Evolutionary conservation across 352 stramenopile species (phyloP), one percentile per base, ranked within the genome.

Genomic region (Pythium guiyangense): DNA sequence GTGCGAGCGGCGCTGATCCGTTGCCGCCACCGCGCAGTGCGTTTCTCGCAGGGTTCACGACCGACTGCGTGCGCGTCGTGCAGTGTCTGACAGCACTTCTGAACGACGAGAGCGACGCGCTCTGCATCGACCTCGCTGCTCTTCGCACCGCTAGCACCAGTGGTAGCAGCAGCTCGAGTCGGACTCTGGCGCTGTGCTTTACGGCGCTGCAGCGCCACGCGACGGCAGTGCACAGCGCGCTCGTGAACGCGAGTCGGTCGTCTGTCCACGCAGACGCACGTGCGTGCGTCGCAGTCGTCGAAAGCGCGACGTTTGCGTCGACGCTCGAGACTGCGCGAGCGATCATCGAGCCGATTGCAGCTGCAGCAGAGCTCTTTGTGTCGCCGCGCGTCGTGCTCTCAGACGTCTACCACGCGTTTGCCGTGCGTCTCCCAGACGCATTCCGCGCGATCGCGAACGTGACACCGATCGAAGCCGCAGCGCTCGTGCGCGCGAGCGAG

Each of bases 401-500:
- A 25, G 66, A 74, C 8, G 63, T 70, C 25, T 74, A 69, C 25
- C 59, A 62, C 31, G 60, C 52, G 54, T 74, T 74, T 43, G 59
- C 60, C 34, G 67, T 66, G 35, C 37, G 57, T n/a, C 43, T 74
- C 2, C 66, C 66, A 0, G 57, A 63, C 2, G 59, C 62, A 20
- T 57, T 70, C 15, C 54, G 39, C 15, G 39, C 35, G 4, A 37
- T 70, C 14, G n/a, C 53, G 1, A 52, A 42, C 0, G 42, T 68
- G 4, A 52, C 45, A 3, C 37, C 59, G 27, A 37, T 48, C 22
- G 57, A 70, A 43, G 35, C 37, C 4, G 10, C n/a, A 3, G 63
- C 58, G 22, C 27, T 74, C 20, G 44, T 66, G 47, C 25, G 52
- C 11, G 44, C 70, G 15, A 68, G 67, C 46, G 59, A 70, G 57